phyloP scores from a whole-genome alignment of 805 yeast genomes.

The Zygotorulaspora danielsina region DNA sequence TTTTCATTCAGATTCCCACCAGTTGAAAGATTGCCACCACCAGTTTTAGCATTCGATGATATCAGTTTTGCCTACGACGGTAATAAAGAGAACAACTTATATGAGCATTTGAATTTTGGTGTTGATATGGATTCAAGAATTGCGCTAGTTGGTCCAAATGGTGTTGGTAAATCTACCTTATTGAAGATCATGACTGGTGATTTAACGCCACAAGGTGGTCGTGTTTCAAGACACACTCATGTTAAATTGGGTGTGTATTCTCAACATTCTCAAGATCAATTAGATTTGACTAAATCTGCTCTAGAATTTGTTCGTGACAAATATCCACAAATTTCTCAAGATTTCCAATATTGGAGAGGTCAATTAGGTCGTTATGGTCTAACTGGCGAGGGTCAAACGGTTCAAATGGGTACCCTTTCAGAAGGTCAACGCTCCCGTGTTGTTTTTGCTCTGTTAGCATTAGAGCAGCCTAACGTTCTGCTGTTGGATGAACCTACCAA shows the following conservation, averaged over 20 bases:
- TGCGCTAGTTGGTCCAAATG: constrained; percentile 97
- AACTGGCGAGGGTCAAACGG: constrained; percentile 98
- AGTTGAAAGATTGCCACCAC: constrained; percentile 97
- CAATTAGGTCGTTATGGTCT: constrained; percentile 97
- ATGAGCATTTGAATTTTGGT: constrained; percentile 91
- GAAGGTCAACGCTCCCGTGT: constrained; percentile 99
- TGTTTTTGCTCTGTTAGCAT: constrained; percentile 91
- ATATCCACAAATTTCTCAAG: constrained; percentile 86
- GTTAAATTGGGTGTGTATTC: constrained; percentile 98
- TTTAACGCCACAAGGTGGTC: constrained; percentile 82
- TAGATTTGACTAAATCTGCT: constrained; percentile 92
- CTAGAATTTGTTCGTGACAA: constrained; percentile 95
- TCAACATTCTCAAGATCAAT: constrained; percentile 97
- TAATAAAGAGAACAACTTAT: constrained; percentile 76
- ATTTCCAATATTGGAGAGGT: constrained; percentile 97
- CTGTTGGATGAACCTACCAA: constrained; percentile 98
- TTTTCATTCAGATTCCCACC: constrained; percentile 92
- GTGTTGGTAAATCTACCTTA: constrained; percentile 97
- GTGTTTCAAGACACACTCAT: constrained; percentile 96
- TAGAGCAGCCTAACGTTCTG: constrained; percentile 91
- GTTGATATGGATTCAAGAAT: constrained; percentile 99
- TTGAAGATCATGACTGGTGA: constrained; percentile 96
- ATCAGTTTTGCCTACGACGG: constrained; percentile 91
- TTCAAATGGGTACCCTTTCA: constrained; percentile 96
- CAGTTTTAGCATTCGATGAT: constrained; percentile 93